Conservation (phyloP, 2,329 filamentous ascomycete species). For the Calonectria pseudoturangicola region DNA sequence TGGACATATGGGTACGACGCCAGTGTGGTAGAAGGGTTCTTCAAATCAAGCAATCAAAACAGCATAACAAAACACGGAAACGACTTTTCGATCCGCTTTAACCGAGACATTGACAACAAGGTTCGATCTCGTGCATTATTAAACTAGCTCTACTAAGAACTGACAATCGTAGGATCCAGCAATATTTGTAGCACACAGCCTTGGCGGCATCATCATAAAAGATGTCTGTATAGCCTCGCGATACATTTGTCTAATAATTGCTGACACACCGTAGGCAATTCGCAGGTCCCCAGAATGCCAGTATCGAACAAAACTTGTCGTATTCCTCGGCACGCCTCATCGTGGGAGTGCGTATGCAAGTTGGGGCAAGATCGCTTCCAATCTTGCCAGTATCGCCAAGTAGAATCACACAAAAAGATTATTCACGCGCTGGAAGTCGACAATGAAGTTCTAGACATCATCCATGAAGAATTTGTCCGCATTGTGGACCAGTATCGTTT, state of each 20-base stretch:
- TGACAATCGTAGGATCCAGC: constrained; percentile 54
- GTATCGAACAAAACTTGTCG: constrained; percentile 56
- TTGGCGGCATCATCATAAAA: constrained; percentile 63
- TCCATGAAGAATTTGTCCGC: constrained; percentile 59
- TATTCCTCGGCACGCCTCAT: constrained; percentile 65
- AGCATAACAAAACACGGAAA: constrained; percentile 61
- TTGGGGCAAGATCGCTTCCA: constrained; percentile 58
- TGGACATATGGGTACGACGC: constrained; percentile 66
- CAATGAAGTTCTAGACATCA: constrained; percentile 61
- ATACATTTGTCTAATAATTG: no score
- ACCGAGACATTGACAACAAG: constrained; percentile 51
- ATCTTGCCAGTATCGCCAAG: constrained; percentile 20
- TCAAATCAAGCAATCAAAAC: constrained; percentile 61
- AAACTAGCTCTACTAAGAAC: not conserved
- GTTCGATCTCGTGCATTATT: not conserved
- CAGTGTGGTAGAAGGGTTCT: constrained; percentile 59
- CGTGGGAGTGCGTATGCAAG: constrained; percentile 57
- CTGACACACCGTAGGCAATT: constrained; percentile 54
- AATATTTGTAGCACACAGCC: constrained; percentile 61
- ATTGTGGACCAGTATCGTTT: constrained; percentile 48
- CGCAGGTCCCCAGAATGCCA: constrained; percentile 53
- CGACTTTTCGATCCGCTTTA: constrained; percentile 55
- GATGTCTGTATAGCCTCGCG: constrained; percentile 52
- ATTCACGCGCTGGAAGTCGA: constrained; percentile 57
- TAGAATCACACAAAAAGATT: constrained; percentile 56